phyloP scores from a whole-genome alignment of 1,284 basidiomycete genomes.

The Ustilago nuda region DNA sequence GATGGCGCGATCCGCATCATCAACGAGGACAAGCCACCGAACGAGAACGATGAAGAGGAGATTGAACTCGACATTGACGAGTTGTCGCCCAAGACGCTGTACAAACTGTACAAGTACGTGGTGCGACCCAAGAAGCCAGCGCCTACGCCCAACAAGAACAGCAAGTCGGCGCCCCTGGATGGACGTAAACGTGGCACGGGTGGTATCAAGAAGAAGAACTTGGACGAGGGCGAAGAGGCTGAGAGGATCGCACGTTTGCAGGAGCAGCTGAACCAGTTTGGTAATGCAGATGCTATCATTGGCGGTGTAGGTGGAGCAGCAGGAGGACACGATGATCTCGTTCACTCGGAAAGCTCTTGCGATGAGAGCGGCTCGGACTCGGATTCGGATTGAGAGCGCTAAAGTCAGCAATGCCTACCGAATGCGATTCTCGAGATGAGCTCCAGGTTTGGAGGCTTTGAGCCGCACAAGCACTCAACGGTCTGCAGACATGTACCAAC shows the following conservation, averaged over 20 bases:
- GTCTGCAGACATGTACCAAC: too few relatives aligned
- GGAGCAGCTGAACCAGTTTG: constrained; percentile 67
- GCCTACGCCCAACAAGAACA: constrained; percentile 48
- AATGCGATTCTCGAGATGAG: too few relatives aligned
- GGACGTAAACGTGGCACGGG: constrained; percentile 67
- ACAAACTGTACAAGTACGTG: constrained; percentile 69
- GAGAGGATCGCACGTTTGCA: constrained; percentile 66
- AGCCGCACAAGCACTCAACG: too few relatives aligned
- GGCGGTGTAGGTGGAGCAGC: constrained; percentile 27
- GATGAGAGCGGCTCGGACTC: constrained; percentile 55
- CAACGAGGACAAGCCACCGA: constrained; percentile 68
- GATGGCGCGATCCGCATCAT: constrained; percentile 68
- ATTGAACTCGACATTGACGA: constrained; percentile 69
- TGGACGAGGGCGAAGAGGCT: constrained; percentile 67
- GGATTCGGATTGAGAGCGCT: constrained; percentile 40
- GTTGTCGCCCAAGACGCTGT: constrained; percentile 65
- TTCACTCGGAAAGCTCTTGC: constrained; percentile 63
- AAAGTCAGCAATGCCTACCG: background rate
- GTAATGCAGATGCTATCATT: constrained; percentile 47
- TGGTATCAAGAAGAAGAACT: constrained; percentile 68
- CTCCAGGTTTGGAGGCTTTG: too few relatives aligned
- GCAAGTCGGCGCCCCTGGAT: constrained; percentile 59
- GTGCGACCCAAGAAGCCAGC: constrained; percentile 64
- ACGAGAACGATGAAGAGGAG: constrained; percentile 66
- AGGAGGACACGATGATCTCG: constrained; percentile 66